Conservation (phyloP, 179 eudicot genomes). For the Spinacia oleracea region DNA sequence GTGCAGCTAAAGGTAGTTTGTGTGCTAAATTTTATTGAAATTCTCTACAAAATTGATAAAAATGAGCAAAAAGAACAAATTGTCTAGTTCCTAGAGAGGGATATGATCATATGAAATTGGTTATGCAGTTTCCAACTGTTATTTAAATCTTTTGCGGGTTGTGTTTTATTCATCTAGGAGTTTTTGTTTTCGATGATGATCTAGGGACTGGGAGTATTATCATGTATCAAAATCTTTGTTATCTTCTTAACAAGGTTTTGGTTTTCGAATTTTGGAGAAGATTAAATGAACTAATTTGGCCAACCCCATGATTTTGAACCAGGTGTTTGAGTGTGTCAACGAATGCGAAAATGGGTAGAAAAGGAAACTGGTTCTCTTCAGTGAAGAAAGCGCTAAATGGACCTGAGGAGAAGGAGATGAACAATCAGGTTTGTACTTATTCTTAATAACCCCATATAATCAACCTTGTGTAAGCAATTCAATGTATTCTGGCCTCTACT, state of each 20-base stretch:
- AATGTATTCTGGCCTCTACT: background rate
- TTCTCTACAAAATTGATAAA: too few species aligned
- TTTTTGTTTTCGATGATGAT: background rate
- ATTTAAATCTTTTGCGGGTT: background rate
- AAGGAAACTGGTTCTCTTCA: conserved; percentile 80
- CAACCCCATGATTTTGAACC: background rate
- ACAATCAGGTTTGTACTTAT: conserved; percentile 43
- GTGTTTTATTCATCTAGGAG: background rate
- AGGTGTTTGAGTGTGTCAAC: conserved; percentile 14
- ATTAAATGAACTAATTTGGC: background rate
- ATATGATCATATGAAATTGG: background rate
- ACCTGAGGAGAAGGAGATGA: conserved; percentile 55
- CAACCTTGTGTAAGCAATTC: background rate
- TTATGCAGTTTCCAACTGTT: background rate
- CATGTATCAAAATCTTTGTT: background rate
- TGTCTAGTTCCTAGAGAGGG: too few species aligned
- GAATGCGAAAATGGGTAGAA: conserved; percentile 58
- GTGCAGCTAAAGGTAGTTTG: too few species aligned
- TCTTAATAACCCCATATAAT: background rate
- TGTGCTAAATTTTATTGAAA: too few species aligned
- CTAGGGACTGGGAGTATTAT: background rate
- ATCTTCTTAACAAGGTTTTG: background rate
- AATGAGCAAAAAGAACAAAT: too few species aligned
- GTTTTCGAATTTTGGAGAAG: background rate
- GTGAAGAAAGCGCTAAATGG: conserved; percentile 76